phyloP scores from a whole-genome alignment of 176 grass and related monocot species.

The Rhynchospora tenuis region DNA sequence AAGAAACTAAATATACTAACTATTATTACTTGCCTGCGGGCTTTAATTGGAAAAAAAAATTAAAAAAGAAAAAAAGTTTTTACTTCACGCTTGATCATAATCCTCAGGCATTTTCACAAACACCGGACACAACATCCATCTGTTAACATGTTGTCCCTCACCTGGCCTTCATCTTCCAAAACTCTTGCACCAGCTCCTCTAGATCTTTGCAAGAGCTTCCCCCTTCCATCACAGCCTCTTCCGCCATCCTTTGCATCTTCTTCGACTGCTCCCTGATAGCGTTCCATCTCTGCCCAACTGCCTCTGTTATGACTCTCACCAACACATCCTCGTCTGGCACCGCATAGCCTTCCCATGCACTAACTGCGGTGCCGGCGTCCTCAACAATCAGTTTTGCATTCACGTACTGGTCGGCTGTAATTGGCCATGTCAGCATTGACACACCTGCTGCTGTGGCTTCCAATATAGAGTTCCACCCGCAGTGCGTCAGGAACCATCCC shows the following conservation, averaged over 20 bases:
- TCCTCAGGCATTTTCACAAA: not conserved
- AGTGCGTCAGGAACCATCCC: slow-evolving; percentile 38
- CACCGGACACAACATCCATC: not conserved
- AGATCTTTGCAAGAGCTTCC: slow-evolving; percentile 9
- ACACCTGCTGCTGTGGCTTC: slow-evolving; percentile 27
- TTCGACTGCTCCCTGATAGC: not conserved
- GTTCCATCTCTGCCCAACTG: not conserved
- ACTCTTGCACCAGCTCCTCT: not conserved
- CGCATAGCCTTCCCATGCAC: not conserved
- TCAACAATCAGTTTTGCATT: not conserved
- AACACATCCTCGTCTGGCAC: slow-evolving; percentile 16
- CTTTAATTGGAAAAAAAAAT: no score
- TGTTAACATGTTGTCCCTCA: not conserved
- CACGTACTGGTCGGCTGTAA: slow-evolving; percentile 24
- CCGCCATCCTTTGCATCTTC: slow-evolving; percentile 4
- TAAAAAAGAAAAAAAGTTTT: no score
- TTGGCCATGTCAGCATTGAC: slow-evolving; percentile 37
- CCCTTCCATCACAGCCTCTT: slow-evolving; percentile 7
- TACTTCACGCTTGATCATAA: no score
- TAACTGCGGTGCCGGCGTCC: not conserved
- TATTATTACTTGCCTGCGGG: no score
- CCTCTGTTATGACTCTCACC: not conserved
- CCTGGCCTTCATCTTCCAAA: not conserved
- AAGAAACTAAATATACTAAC: no score
- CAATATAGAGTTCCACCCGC: slow-evolving; percentile 43